phyloP scores from a whole-genome alignment of 2,329 filamentous ascomycete species.

The Microsporum audouinii region DNA sequence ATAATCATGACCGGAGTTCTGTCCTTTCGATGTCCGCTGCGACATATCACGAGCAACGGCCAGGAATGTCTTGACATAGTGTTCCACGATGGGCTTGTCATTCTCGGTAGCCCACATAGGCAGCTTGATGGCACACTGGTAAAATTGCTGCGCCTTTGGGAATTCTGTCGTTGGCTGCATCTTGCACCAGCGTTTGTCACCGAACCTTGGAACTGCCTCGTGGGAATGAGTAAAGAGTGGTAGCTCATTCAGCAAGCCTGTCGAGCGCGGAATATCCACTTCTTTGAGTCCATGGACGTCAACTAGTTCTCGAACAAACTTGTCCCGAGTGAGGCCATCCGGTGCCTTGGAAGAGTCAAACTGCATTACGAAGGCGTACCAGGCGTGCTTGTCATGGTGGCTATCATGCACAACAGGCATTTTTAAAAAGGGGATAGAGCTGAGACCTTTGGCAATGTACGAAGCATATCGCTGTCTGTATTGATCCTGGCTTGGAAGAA shows the following conservation, averaged over 20 bases:
- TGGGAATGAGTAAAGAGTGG: neutral
- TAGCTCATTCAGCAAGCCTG: neutral
- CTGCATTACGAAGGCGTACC: constrained; percentile 4
- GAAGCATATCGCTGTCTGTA: neutral
- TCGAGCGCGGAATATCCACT: neutral
- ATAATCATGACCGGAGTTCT: neutral
- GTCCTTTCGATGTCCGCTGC: neutral
- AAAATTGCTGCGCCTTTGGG: neutral
- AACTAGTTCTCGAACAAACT: neutral
- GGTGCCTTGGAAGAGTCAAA: neutral
- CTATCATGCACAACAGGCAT: neutral
- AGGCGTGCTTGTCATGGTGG: neutral
- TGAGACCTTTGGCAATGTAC: neutral
- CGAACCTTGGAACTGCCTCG: neutral
- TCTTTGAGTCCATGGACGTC: neutral
- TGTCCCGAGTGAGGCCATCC: neutral
- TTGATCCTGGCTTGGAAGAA: neutral
- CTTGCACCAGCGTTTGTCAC: neutral
- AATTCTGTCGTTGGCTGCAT: neutral
- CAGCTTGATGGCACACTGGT: neutral
- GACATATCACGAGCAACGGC: neutral
- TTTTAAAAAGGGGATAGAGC: constrained; percentile 2
- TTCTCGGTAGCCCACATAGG: neutral
- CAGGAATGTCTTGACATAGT: neutral
- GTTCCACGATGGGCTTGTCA: neutral